Conservation (phyloP, 1,139 yeast species). For the Zygoascus meyerae region DNA sequence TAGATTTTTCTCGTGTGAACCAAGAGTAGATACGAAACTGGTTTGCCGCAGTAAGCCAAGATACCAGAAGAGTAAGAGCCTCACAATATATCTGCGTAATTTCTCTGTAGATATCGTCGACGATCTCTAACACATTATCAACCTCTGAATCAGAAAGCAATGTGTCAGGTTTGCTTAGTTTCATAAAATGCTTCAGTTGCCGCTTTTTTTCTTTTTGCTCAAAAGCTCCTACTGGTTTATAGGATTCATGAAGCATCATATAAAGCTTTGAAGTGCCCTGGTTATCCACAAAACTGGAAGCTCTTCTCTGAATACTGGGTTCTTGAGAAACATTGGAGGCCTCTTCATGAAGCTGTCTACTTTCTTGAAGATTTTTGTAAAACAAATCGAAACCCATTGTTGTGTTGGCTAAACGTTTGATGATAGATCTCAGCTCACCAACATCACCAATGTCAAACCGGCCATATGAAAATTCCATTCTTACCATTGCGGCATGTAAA, state of each 20-base stretch:
- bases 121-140: conserved; percentile 18
- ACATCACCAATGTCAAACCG: conserved; percentile 22
- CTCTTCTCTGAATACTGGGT: neutral
- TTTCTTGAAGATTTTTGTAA: conserved; percentile 18
- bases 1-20: conserved; percentile 9
- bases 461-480: conserved; percentile 23
- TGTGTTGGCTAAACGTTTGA: conserved; percentile 16
- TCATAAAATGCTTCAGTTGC: conserved; percentile 8
- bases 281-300: neutral
- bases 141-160: conserved; percentile 18
- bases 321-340: conserved; percentile 8
- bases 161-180: conserved; percentile 9
- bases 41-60: conserved; percentile 24
- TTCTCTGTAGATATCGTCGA: conserved; percentile 15
- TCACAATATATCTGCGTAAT: conserved; percentile 15
- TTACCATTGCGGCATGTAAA: conserved; percentile 20
- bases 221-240: conserved; percentile 20
- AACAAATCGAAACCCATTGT: conserved; percentile 18
- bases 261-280: conserved; percentile 12
- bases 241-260: conserved; percentile 17
- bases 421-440: conserved; percentile 17
- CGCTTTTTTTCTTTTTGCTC: conserved; percentile 13
- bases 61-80: conserved; percentile 14
- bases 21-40: conserved; percentile 14
- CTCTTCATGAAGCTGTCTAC: conserved; percentile 14